Conservation (phyloP, 371 early-diverging fungal species). For the Dichotomocladium elegans region DNA sequence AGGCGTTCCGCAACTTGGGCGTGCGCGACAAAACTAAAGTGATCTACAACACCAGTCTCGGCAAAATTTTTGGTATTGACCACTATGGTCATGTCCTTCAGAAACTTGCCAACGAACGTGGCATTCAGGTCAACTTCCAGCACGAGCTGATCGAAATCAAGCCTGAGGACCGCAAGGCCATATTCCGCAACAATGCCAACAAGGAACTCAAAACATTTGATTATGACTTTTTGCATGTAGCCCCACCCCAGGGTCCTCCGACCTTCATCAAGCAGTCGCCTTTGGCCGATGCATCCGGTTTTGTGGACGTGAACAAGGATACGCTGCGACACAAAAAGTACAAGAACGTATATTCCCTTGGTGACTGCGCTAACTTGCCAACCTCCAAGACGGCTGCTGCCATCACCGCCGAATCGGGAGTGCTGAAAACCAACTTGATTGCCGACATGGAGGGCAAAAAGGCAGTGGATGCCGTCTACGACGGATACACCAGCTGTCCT, state of each 20-base stretch:
- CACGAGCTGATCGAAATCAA: conserved; percentile 72
- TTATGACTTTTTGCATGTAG: conserved; percentile 85
- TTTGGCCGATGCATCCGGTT: conserved; percentile 77
- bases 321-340: conserved; percentile 80
- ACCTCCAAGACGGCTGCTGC: conserved; percentile 93
- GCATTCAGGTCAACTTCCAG: conserved; percentile 65
- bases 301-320: conserved; percentile 77
- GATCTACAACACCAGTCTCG: conserved; percentile 71
- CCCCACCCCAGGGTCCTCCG: conserved; percentile 83
- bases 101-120: conserved; percentile 65
- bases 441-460: conserved; percentile 55
- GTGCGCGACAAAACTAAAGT: conserved; percentile 70
- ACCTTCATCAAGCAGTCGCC: conserved; percentile 71
- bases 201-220: conserved; percentile 52
- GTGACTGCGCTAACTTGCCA: conserved; percentile 82
- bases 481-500: conserved; percentile 88
- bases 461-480: conserved; percentile 54
- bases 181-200: conserved; percentile 63
- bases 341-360: conserved; percentile 76
- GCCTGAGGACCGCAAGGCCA: conserved; percentile 61
- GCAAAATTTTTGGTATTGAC: conserved; percentile 87
- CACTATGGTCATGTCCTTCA: conserved; percentile 76
- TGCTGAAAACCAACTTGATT: conserved; percentile 74
- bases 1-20: conserved; percentile 67
- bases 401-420: conserved; percentile 76